These are phyloP conservation scores for Solanum lycopersicoides DNA, from an alignment of 257 asterid genomes.

Conservation along the genomic window DNA sequence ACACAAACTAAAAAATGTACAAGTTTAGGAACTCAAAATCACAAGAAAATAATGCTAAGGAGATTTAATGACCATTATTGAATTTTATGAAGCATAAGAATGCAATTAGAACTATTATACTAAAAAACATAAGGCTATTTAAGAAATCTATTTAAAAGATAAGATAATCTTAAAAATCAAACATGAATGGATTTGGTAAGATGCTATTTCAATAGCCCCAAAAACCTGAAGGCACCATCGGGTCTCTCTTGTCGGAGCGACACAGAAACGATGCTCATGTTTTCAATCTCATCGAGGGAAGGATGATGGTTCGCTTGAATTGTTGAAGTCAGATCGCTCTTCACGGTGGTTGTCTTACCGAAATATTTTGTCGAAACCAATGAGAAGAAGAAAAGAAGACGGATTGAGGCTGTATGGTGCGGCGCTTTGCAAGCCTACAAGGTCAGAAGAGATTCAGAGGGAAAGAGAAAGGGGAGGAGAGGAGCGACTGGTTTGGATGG, in stretches of 20 bases:
- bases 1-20: not conserved
- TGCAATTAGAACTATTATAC: not conserved
- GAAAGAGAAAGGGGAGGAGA: not conserved
- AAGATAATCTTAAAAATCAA: too few relatives aligned
- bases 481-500: not conserved
- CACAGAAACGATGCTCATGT: not conserved
- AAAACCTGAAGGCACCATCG: not conserved
- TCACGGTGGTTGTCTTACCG: accelerated
- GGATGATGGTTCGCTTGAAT: not conserved
- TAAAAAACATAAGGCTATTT: too few relatives aligned
- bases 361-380: not conserved
- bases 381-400: not conserved
- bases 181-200: too few relatives aligned
- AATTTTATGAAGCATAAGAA: not conserved
- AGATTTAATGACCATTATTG: not conserved
- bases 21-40: not conserved
- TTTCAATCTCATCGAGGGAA: not conserved
- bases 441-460: not conserved
- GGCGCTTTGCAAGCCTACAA: not conserved
- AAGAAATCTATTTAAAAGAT: too few relatives aligned
- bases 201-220: not conserved
- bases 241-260: not conserved
- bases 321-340: too few relatives aligned
- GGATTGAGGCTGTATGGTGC: not conserved
- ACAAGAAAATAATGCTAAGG: not conserved